Evolutionary conservation across 2,329 filamentous ascomycete genomes (phyloP), one percentile per base, ranked within the genome.

Genomic region (Furcasterigmium furcatum): DNA sequence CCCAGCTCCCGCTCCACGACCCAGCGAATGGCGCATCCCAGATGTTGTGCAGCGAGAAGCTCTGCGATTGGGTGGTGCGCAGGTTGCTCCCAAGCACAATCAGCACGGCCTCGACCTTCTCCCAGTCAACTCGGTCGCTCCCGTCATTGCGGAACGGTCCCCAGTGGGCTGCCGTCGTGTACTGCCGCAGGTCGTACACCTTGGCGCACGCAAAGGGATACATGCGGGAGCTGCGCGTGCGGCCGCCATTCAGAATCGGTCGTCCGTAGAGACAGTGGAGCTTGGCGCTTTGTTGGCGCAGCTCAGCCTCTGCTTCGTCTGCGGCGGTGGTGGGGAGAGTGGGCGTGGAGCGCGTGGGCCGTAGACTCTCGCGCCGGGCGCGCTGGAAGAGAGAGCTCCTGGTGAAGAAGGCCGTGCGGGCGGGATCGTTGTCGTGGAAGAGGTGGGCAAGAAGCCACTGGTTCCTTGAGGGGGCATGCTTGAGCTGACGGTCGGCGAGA

Each of bases 51-150:
- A 43, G n/a, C 12, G 63, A 64, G 46, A 82, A 76, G 3, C 77
- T 64, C 3, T 68, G 66, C 16, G 70, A 68, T 12, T 70, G 65
- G 52, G 79, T 76, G 9, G 63, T 58, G 32, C 68, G 63, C 43
- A 87, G 71, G 58, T 89, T 90, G 57, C 77, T 73, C 4, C 77
- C 77, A 4, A 91, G 63, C 3, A 85, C 80, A 4, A 91, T 70
- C 72, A 90, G 79, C 44, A 90, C 78, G 9, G 85, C 82, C 63
- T 91, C 87, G 10, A 91, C 67, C 66, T 87, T 88, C 63, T 91
- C 86, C 88, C 88, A 92, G 62, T 92, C 87, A 1, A 88, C 83
- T 5, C 65, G 63, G 43, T 73, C 74, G 3, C 71, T 74, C 2
- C 76, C 79, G 56, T 91, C 86, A 41, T 78, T 68, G 56, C 76